A percentile compares a stretch with the other conserved stretches of the same genome.
Conservation (phyloP, 192 early-diverging fungal species). For the Geranomyces michiganensis region DNA sequence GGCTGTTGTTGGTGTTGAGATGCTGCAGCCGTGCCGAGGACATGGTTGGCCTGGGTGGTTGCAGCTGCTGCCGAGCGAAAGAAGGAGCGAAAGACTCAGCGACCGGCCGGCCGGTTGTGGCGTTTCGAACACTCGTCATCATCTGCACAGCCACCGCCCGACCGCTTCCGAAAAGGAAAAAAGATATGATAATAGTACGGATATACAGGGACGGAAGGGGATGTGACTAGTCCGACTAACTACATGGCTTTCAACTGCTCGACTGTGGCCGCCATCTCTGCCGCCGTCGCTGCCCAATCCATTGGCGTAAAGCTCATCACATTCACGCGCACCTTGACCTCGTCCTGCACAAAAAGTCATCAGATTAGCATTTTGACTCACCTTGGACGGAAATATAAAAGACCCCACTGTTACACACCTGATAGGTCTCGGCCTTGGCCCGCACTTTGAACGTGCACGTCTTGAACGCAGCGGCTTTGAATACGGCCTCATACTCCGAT, state of each 20-base stretch:
- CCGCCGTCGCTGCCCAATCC: conserved; percentile 21
- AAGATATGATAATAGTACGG: too few relatives aligned
- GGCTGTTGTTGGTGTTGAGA: too few relatives aligned
- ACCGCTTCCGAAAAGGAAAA: too few relatives aligned
- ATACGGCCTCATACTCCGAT: conserved; percentile 50
- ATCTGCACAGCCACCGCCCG: too few relatives aligned
- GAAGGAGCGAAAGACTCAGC: too few relatives aligned
- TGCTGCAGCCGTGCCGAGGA: too few relatives aligned
- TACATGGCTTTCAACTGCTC: conserved; percentile 15
- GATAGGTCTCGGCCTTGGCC: conserved; percentile 82
- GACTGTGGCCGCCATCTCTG: conserved; percentile 20
- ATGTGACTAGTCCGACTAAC: neutral
- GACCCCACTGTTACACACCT: conserved; percentile 51
- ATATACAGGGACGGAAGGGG: too few relatives aligned
- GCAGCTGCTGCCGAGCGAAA: too few relatives aligned
- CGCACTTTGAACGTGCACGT: conserved; percentile 73
- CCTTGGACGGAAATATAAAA: neutral
- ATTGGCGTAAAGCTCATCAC: conserved; percentile 9
- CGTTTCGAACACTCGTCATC: too few relatives aligned
- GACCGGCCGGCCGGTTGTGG: too few relatives aligned
- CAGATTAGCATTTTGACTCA: neutral
- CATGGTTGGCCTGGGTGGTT: too few relatives aligned
- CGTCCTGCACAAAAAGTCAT: conserved; percentile 17
- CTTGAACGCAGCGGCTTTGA: conserved; percentile 67
- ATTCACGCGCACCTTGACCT: conserved; percentile 16